Conservation (phyloP, 23 red algal genomes). For the Gracilaria vermiculophylla region DNA sequence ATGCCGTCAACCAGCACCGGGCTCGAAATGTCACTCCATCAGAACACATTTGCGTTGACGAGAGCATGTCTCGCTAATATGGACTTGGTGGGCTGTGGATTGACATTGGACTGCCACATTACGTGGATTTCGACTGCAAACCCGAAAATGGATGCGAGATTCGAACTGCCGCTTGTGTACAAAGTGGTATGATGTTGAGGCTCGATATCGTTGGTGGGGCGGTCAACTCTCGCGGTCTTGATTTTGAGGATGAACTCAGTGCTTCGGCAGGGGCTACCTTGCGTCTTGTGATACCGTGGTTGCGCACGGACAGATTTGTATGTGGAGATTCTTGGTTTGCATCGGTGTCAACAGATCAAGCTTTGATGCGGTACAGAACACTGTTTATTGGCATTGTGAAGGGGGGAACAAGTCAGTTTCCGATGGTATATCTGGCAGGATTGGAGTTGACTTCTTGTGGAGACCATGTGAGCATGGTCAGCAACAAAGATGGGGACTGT, state of each 20-base stretch:
- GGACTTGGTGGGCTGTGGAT: not conserved
- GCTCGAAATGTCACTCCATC: not conserved
- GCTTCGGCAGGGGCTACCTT: not conserved
- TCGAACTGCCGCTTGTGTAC: not conserved
- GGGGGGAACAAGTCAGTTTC: not conserved
- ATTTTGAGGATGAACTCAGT: too few relatives aligned
- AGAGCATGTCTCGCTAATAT: too few relatives aligned
- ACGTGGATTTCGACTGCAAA: not conserved
- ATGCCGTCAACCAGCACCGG: not conserved
- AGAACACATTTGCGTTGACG: not conserved
- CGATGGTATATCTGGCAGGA: not conserved
- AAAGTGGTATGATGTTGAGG: not conserved
- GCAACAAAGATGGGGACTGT: not conserved
- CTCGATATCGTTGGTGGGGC: too few relatives aligned
- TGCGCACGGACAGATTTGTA: not conserved
- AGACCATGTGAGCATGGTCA: not conserved
- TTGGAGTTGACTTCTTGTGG: too few relatives aligned
- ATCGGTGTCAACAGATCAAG: not conserved
- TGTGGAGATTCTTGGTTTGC: not conserved
- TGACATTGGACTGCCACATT: not conserved
- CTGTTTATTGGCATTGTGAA: not conserved
- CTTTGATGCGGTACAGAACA: not conserved
- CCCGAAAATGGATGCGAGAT: constrained; percentile 1
- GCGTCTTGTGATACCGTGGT: not conserved
- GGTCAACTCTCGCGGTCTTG: too few relatives aligned